A percentile compares a stretch with the other conserved stretches of the same genome.
These are phyloP conservation scores for Spirogloea muscicola DNA, from an alignment of 139 green algal genomes.

Conservation along the genomic window DNA sequence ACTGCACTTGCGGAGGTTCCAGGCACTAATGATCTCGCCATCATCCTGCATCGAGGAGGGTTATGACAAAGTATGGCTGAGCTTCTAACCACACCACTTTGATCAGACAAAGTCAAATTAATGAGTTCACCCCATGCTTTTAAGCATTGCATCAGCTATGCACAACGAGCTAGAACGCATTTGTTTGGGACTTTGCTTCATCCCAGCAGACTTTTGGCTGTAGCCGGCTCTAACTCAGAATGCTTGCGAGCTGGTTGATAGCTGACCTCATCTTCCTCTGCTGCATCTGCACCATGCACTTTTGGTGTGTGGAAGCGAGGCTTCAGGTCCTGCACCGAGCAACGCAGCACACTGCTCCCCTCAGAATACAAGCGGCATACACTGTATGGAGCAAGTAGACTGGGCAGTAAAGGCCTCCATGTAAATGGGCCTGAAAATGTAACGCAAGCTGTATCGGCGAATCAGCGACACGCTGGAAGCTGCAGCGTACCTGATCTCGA, in stretches of 20 bases:
- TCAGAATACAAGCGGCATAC: not conserved
- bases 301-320: constrained; percentile 39
- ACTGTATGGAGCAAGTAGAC: not conserved
- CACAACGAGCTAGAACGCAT: no score
- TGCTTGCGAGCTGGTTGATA: no score
- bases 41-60: constrained; percentile 66
- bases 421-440: no score
- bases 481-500: not conserved
- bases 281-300: constrained; percentile 57
- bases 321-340: constrained; percentile 41
- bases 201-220: no score
- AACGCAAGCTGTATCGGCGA: not conserved
- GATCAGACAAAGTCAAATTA: no score
- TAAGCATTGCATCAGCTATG: no score
- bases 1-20: constrained; percentile 87
- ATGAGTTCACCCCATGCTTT: no score
- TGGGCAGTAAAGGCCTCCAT: not conserved
- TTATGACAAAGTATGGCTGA: no score
- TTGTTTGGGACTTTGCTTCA: no score
- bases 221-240: no score
- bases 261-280: no score
- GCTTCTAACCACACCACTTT: no score
- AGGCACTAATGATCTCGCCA: constrained; percentile 52
- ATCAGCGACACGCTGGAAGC: not conserved
- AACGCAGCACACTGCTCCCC: not conserved